These are phyloP conservation scores for Acacia concinna DNA, from an alignment of 331 rosid species.

Conservation along the genomic window DNA sequence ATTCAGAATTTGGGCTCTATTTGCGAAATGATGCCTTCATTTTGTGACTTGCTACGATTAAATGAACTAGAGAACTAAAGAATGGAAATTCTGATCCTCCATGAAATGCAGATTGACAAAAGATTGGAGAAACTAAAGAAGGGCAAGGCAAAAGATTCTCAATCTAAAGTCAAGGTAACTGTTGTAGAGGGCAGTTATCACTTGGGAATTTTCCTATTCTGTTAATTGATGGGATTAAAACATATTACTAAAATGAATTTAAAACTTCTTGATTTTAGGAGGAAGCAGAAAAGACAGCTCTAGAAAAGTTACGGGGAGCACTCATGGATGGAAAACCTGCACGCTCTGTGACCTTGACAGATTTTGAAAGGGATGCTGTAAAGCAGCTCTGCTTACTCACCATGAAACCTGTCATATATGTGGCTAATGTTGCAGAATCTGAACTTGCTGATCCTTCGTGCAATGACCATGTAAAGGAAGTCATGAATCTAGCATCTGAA, in stretches of 20 bases:
- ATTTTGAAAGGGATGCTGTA: constrained; percentile 68
- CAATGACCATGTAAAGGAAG: constrained; percentile 64
- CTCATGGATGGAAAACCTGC: constrained; percentile 97
- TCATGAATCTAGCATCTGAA: constrained; percentile 67
- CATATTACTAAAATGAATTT: constrained; percentile 5
- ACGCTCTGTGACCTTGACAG: constrained; percentile 81
- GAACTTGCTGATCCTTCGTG: constrained; percentile 75
- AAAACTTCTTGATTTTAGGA: constrained; percentile 57
- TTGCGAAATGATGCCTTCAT: constrained; percentile 2
- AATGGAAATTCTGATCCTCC: constrained; percentile 33
- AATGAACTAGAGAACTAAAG: constrained; percentile 51
- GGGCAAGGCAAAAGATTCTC: constrained; percentile 82
- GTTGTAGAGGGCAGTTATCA: constrained; percentile 14
- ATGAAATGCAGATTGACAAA: constrained; percentile 94
- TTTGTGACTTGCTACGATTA: constrained; percentile 31
- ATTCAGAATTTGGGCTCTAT: constrained; percentile 10
- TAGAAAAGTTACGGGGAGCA: constrained; percentile 74
- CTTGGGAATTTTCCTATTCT: constrained; percentile 2
- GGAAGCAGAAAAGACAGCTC: constrained; percentile 80
- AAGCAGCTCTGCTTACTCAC: constrained; percentile 91
- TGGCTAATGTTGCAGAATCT: constrained; percentile 93
- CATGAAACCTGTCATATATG: constrained; percentile 84
- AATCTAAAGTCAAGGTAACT: constrained; percentile 73
- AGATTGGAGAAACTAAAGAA: constrained; percentile 91
- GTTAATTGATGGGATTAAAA: not conserved